phyloP scores from a whole-genome alignment of 805 yeast genomes.

The Ogataea degrootiae region DNA sequence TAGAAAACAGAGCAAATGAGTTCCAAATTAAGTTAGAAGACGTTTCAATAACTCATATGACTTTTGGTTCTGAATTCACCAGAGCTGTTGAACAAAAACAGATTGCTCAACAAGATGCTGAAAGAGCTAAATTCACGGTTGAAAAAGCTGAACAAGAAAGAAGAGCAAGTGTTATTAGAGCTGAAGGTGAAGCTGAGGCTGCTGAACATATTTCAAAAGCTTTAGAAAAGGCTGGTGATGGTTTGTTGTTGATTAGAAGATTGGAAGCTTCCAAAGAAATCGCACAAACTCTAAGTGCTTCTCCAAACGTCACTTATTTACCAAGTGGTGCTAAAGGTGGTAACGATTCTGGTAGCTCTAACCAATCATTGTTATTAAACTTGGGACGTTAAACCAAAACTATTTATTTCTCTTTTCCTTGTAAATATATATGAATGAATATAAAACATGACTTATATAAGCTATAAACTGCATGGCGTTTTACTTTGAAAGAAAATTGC shows the following conservation, averaged over 20 bases:
- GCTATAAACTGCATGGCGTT: no score
- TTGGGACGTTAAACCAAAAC: conserved; percentile 50
- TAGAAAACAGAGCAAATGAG: conserved; percentile 76
- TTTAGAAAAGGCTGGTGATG: conserved; percentile 91
- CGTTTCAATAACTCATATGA: conserved; percentile 96
- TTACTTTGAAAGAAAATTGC: no score
- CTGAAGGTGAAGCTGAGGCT: conserved; percentile 99
- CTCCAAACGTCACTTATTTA: conserved; percentile 84
- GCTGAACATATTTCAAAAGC: conserved; percentile 95
- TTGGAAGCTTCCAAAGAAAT: conserved; percentile 96
- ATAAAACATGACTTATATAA: no score
- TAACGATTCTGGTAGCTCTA: conserved; percentile 29
- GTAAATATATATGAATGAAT: no score
- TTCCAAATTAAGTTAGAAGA: conserved; percentile 91
- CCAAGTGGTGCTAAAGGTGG: conserved; percentile 50
- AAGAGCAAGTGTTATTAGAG: conserved; percentile 90
- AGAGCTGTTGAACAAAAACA: conserved; percentile 98
- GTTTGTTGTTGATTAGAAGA: conserved; percentile 86
- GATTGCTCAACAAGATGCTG: conserved; percentile 99
- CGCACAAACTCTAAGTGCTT: conserved; percentile 78
- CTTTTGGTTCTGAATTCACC: conserved; percentile 94
- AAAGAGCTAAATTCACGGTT: conserved; percentile 87
- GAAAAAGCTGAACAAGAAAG: conserved; percentile 97
- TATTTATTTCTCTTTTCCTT: no score
- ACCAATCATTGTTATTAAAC: conserved; percentile 59